Evolutionary conservation across 2,329 filamentous ascomycete genomes (phyloP), one percentile per base, ranked within the genome.

Genomic region (Exophiala sp.): DNA sequence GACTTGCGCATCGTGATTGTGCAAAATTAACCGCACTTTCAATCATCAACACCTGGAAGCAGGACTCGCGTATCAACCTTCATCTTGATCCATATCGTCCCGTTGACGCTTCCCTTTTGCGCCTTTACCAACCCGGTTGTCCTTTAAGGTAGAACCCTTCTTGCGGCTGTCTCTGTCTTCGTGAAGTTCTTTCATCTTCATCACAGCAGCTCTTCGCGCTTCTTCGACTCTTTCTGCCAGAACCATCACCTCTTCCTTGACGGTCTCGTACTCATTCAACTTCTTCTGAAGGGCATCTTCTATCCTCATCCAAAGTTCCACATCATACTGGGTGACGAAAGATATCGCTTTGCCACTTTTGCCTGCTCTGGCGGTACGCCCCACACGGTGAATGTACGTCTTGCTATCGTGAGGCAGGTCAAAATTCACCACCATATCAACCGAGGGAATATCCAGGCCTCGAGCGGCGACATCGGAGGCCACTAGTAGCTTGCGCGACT

Each of bases 401-500:
- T 95, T 95, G 64, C 84, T 88, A 71, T 95, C 89, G 24, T 84
- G 81, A 0, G 91, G 89, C 2, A 95, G 73, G 66, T 95, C 90
- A 62, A 86, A 88, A 72, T 96, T 96, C 62, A 95, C 71, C 3
- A 96, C 88, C 1, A 91, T 74, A 63, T 95, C 89, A 9, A 96
- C 90, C 12, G 84, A 87, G 9, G 90, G 90, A 45, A 96, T 95
- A 74, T 96, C 91, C 6, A 96, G 79, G 76, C 91, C 91, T 67
- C 91, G 84, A 1, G 91, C 88, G 2, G 91, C 91, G 14, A 96
- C 89, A 69, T 96, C 91, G 0, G 91, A 96, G 9, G 91, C 91
- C 3, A 96, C 88, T 3, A 99, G 81, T 36, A 99, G 92, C 61
- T 95, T 84, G 39, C 91, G 80, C n/a, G 81, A 83, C 6, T 86